Percentiles rank a stretch among this genome's conserved stretches.
These are phyloP conservation scores for Abrus precatorius DNA, from an alignment of 306 rosid species.

Conservation along the genomic window DNA sequence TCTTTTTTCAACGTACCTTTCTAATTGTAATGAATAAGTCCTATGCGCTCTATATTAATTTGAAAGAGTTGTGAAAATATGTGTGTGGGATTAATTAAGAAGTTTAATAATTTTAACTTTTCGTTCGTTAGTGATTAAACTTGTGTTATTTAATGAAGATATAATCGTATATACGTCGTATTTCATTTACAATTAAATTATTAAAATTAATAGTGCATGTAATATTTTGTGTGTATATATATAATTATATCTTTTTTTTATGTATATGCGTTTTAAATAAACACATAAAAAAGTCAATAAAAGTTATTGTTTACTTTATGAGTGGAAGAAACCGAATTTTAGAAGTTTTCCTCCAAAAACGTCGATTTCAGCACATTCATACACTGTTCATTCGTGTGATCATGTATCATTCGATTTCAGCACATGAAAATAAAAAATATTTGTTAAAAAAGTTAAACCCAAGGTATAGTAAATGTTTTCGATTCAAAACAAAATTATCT, in stretches of 20 bases:
- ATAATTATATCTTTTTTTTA: no score
- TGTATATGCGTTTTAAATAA: no score
- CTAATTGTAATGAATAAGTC: neutral
- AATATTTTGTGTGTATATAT: no score
- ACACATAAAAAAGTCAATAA: no score
- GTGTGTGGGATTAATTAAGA: neutral
- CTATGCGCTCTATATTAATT: neutral
- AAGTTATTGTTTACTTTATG: neutral
- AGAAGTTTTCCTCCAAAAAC: neutral
- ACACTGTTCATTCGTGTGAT: no score
- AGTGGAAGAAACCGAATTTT: neutral
- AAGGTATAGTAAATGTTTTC: no score
- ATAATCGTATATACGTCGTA: neutral
- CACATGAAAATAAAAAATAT: no score
- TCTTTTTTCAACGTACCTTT: neutral
- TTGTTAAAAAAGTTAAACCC: no score
- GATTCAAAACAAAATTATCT: no score
- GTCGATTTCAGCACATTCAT: conserved; percentile 1
- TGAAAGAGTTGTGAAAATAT: neutral
- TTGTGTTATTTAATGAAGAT: neutral
- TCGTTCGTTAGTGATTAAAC: neutral
- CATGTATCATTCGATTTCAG: no score
- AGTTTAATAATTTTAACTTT: neutral
- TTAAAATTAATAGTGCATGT: no score
- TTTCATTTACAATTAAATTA: no score